These are phyloP conservation scores for Hanseniaspora mollemarum DNA, from an alignment of 805 yeast genomes.

Conservation along the genomic window DNA sequence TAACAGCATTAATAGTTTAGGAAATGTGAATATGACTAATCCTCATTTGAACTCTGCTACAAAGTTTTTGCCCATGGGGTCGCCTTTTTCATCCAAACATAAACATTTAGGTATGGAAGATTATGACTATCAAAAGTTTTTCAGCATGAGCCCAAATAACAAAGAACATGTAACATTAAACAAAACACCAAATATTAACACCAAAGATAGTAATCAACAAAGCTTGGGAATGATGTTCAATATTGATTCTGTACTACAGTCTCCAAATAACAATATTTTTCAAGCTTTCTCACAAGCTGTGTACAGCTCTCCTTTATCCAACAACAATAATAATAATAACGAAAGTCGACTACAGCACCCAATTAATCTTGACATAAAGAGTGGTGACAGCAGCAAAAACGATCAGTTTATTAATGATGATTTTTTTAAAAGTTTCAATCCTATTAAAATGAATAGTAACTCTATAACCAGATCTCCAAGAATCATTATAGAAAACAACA, in stretches of 20 bases:
- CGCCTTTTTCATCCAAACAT: conserved; percentile 4
- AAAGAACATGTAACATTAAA: conserved; percentile 15
- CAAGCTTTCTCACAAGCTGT: conserved; percentile 16
- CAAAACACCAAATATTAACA: conserved; percentile 2
- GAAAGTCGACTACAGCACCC: conserved; percentile 1
- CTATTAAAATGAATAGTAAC: background rate
- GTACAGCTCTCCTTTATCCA: conserved; percentile 13
- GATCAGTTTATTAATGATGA: conserved; percentile 4
- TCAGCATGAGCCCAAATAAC: conserved; percentile 10
- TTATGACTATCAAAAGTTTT: conserved; percentile 12
- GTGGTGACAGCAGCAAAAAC: background rate
- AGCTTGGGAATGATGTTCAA: conserved; percentile 12
- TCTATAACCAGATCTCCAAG: conserved; percentile 10
- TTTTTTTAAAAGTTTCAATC: conserved; percentile 8
- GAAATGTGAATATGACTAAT: conserved; percentile 2
- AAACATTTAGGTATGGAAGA: conserved; percentile 4
- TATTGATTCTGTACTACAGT: conserved; percentile 11
- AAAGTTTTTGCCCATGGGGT: conserved; percentile 13
- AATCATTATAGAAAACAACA: conserved; percentile 3
- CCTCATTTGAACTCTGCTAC: conserved; percentile 6
- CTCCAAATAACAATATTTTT: conserved; percentile 14
- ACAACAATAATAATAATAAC: background rate
- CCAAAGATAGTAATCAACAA: conserved; percentile 3
- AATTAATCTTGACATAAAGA: background rate
- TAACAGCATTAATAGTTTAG: background rate